Conservation (phyloP, 495 filamentous ascomycete genomes). For the Hypoxylon fuscum region DNA sequence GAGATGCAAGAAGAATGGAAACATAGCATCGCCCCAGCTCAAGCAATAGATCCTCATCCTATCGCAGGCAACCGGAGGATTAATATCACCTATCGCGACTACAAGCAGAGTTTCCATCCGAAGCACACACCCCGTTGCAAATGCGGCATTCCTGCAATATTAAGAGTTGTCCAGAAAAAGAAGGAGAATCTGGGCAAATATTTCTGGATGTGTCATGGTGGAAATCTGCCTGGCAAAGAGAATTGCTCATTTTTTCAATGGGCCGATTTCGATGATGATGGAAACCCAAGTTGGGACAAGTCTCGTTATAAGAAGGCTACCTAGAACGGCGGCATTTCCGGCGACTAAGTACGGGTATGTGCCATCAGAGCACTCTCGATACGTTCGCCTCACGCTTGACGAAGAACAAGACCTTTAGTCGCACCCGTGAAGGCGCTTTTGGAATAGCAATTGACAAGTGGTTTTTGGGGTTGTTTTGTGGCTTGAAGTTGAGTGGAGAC, state of each 20-base stretch:
- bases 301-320: constrained; percentile 33
- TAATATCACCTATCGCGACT: constrained; percentile 94
- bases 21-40: constrained; percentile 77
- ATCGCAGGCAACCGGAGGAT: constrained; percentile 80
- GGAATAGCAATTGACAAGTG: background rate
- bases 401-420: background rate
- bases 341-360: background rate
- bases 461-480: background rate
- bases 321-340: background rate
- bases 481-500: background rate
- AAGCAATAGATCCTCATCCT: constrained; percentile 81
- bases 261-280: constrained; percentile 90
- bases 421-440: background rate
- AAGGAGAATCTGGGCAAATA: constrained; percentile 79
- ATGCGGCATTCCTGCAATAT: constrained; percentile 74
- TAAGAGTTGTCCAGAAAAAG: constrained; percentile 81
- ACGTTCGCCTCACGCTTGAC: background rate
- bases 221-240: constrained; percentile 77
- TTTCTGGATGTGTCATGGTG: constrained; percentile 93
- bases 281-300: constrained; percentile 73
- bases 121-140: constrained; percentile 68
- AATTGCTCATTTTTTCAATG: constrained; percentile 86
- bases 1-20: constrained; percentile 89
- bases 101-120: constrained; percentile 78
- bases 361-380: background rate